phyloP scores from a whole-genome alignment of 1,284 basidiomycete genomes.

The Cutaneotrichosporon mucoides region DNA sequence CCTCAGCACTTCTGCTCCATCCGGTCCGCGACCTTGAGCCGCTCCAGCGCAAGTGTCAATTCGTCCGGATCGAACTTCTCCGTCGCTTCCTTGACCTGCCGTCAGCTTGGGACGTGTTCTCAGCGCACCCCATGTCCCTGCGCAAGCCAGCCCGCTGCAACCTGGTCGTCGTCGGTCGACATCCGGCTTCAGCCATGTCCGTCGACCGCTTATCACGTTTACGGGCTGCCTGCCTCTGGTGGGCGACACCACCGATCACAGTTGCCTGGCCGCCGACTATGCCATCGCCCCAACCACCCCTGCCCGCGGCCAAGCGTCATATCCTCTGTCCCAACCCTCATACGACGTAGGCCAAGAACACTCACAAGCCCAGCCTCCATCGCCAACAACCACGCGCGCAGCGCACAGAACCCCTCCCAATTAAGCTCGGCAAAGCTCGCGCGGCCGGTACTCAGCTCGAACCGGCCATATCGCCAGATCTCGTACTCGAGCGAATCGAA shows the following conservation, averaged over 20 bases:
- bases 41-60: not conserved
- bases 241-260: no score
- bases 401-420: conserved; percentile 13
- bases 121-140: not conserved
- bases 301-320: no score
- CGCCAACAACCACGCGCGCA: conserved; percentile 8
- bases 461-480: conserved; percentile 11
- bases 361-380: conserved; percentile 3
- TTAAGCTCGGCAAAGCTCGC: conserved; percentile 9
- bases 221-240: no score
- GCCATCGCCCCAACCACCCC: no score
- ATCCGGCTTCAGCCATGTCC: not conserved
- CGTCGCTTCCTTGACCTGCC: not conserved
- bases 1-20: not conserved
- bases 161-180: not conserved
- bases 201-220: no score
- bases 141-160: not conserved
- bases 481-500: conserved; percentile 14
- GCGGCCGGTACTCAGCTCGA: conserved; percentile 9
- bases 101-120: not conserved
- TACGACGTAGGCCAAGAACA: not conserved
- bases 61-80: not conserved
- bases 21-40: not conserved
- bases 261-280: no score
- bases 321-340: no score